Conservation (phyloP, 1,139 yeast species). For the Pichia sp. region DNA sequence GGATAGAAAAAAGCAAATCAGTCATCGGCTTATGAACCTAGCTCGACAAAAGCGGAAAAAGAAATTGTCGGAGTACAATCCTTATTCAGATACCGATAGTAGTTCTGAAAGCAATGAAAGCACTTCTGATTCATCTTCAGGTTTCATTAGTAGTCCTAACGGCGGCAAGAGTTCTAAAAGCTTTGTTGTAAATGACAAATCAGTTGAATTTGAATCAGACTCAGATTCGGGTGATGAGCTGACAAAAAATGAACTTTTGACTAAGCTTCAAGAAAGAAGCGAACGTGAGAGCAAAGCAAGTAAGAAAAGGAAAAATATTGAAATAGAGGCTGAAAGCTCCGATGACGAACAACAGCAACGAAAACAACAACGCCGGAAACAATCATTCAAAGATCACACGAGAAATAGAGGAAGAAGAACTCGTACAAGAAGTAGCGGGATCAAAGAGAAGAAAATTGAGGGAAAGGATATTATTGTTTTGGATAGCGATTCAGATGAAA, state of each 20-base stretch:
- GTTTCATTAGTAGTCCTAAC: neutral
- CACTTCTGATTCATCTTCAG: neutral
- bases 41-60: neutral
- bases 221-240: constrained; percentile 8
- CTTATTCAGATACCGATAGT: neutral
- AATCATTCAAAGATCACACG: neutral
- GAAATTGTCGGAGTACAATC: neutral
- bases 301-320: neutral
- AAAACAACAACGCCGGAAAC: neutral
- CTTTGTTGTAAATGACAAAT: constrained; percentile 7
- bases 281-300: neutral
- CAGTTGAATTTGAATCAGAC: constrained; percentile 6
- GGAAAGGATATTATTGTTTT: constrained; percentile 4
- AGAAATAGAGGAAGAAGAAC: neutral
- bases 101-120: neutral
- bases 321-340: neutral
- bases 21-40: neutral
- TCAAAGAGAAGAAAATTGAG: neutral
- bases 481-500: constrained; percentile 4
- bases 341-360: neutral
- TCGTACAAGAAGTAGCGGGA: neutral
- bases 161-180: neutral
- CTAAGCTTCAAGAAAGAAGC: neutral
- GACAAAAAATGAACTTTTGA: neutral
- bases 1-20: neutral